phyloP scores from a whole-genome alignment of 148 eudicot species.

The Cornus florida region DNA sequence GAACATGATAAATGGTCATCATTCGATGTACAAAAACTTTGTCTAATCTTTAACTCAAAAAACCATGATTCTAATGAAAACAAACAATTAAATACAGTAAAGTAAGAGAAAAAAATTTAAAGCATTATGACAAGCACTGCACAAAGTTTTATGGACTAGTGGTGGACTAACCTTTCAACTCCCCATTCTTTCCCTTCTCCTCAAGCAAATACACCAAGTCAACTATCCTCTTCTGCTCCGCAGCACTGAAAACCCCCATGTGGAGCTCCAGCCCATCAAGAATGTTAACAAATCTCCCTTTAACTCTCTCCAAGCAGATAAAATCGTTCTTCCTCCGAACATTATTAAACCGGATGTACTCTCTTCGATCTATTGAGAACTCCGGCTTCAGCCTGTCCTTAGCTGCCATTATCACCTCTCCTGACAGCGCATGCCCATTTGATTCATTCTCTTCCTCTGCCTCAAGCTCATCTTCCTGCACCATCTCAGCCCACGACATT shows the following conservation, averaged over 20 bases:
- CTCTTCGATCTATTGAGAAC: conserved; percentile 78
- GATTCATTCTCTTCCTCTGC: conserved; percentile 58
- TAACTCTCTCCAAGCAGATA: conserved; percentile 66
- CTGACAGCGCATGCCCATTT: conserved; percentile 26
- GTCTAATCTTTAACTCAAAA: background rate
- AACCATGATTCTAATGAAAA: background rate
- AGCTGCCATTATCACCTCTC: conserved; percentile 23
- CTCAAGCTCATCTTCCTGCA: conserved; percentile 80
- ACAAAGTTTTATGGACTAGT: background rate
- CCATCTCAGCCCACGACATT: conserved; percentile 97
- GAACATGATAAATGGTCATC: background rate
- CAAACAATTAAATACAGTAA: background rate
- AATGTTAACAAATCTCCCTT: conserved; percentile 68
- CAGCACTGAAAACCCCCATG: conserved; percentile 81
- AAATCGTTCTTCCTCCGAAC: conserved; percentile 81
- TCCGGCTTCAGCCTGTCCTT: conserved; percentile 40
- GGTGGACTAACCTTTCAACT: conserved; percentile 70
- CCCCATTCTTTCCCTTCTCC: conserved; percentile 70
- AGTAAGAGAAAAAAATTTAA: no score
- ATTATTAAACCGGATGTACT: conserved; percentile 57
- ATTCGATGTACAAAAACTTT: background rate
- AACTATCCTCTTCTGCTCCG: conserved; percentile 83
- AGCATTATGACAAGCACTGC: background rate
- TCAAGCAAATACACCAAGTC: conserved; percentile 52
- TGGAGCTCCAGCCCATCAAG: conserved; percentile 92